Percentiles rank a stretch among this genome's conserved stretches.
Evolutionary conservation across 2,329 filamentous ascomycete species (phyloP).

Genomic region (Aureobasidium musti): DNA sequence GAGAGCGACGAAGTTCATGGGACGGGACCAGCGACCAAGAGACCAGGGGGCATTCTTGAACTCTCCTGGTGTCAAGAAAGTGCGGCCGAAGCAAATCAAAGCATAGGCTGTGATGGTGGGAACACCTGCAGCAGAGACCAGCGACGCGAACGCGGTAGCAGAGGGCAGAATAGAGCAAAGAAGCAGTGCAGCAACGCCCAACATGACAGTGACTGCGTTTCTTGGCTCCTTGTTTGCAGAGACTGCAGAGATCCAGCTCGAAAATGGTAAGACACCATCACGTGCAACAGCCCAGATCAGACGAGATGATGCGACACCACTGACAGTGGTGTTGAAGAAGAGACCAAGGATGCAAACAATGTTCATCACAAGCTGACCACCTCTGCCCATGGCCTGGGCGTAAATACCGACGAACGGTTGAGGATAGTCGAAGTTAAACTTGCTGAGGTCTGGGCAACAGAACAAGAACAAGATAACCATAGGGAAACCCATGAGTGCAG

Average conservation of each 20-base stretch:
- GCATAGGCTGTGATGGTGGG: constrained; percentile 48
- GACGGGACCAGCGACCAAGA: constrained; percentile 43
- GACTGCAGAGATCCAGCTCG: constrained; percentile 59
- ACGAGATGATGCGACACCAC: constrained; percentile 61
- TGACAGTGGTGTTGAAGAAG: constrained; percentile 62
- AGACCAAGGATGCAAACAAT: constrained; percentile 55
- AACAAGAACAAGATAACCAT: constrained; percentile 62
- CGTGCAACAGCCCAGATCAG: constrained; percentile 64
- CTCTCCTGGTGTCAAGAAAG: constrained; percentile 43
- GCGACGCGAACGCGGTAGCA: constrained; percentile 44
- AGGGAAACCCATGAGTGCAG: constrained; percentile 57
- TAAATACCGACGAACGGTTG: constrained; percentile 63
- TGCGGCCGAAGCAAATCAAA: constrained; percentile 48
- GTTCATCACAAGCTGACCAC: constrained; percentile 63
- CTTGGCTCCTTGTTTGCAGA: constrained; percentile 58
- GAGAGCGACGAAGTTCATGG: constrained; percentile 43
- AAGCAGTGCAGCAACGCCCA: constrained; percentile 56
- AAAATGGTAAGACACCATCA: constrained; percentile 62
- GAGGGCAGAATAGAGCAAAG: constrained; percentile 63
- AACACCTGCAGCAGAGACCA: constrained; percentile 46
- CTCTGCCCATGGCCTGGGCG: constrained; percentile 57
- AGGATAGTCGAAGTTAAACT: constrained; percentile 56
- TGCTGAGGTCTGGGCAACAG: constrained; percentile 57
- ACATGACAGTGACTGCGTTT: constrained; percentile 62
- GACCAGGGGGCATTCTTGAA: constrained; percentile 44